A percentile compares a stretch with the other conserved stretches of the same genome.
Conservation (phyloP, 2,329 filamentous ascomycete species). For the Sporothrix luriei region DNA sequence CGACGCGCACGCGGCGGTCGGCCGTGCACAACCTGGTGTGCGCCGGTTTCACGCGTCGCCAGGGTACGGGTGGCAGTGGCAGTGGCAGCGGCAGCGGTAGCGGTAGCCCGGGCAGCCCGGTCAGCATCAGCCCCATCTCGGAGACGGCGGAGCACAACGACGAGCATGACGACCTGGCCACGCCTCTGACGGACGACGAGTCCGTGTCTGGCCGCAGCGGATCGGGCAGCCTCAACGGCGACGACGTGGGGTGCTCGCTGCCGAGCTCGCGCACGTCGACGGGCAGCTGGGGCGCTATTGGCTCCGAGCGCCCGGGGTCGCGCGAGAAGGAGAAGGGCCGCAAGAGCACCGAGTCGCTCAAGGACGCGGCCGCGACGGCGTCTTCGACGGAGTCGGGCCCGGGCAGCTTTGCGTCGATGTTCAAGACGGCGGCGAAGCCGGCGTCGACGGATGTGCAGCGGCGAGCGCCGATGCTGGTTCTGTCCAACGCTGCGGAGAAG, state of each 20-base stretch:
- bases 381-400: constrained; percentile 50
- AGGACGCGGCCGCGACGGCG: constrained; percentile 48
- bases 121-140: constrained; percentile 86
- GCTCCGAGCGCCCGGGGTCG: constrained; percentile 77
- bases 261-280: constrained; percentile 77
- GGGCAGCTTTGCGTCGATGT: constrained; percentile 68
- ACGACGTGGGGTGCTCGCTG: constrained; percentile 63
- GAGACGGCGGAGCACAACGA: constrained; percentile 60
- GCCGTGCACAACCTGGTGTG: constrained; percentile 90
- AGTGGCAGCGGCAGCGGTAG: constrained; percentile 53
- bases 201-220: constrained; percentile 71
- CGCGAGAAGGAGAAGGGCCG: constrained; percentile 60
- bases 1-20: constrained; percentile 84
- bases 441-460: constrained; percentile 63
- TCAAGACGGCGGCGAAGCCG: constrained; percentile 64
- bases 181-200: constrained; percentile 73
- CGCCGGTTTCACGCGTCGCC: constrained; percentile 83
- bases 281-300: constrained; percentile 75
- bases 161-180: constrained; percentile 59
- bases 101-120: constrained; percentile 55
- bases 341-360: constrained; percentile 65
- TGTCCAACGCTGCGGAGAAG: constrained; percentile 81
- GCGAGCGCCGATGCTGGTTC: constrained; percentile 81
- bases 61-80: constrained; percentile 66
- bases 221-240: constrained; percentile 79